These are phyloP conservation scores for Globisporangium spiculum DNA, from an alignment of 352 stramenopile genomes.

Conservation along the genomic window DNA sequence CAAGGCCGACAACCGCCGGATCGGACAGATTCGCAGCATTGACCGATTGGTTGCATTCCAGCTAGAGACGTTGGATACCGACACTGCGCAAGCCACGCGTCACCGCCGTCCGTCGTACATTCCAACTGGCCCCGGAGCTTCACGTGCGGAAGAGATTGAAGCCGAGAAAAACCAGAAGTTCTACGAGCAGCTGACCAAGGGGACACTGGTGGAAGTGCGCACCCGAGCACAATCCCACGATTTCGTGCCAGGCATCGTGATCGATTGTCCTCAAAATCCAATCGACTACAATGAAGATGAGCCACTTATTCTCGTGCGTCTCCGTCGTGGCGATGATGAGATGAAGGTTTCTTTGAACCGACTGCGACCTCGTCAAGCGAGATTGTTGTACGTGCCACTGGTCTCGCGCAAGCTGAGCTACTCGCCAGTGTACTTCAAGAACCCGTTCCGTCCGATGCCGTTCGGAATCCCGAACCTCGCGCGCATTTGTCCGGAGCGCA, in stretches of 20 bases:
- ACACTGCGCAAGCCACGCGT: conserved; percentile 67
- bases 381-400: conserved; percentile 76
- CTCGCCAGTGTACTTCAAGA: conserved; percentile 88
- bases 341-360: conserved; percentile 66
- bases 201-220: conserved; percentile 69
- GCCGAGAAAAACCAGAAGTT: conserved; percentile 35
- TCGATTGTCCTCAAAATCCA: conserved; percentile 37
- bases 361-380: conserved; percentile 63
- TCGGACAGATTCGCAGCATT: conserved; percentile 86
- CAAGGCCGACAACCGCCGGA: conserved; percentile 80
- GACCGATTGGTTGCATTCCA: conserved; percentile 86
- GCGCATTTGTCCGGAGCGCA: conserved; percentile 80
- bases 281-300: conserved; percentile 41
- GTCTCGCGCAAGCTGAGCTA: conserved; percentile 86
- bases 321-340: conserved; percentile 69
- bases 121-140: conserved; percentile 20
- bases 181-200: conserved; percentile 56
- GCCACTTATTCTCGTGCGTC: conserved; percentile 52
- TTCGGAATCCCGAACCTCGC: conserved; percentile 86
- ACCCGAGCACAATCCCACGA: conserved; percentile 68
- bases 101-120: conserved; percentile 78
- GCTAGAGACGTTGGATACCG: conserved; percentile 64
- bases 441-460: conserved; percentile 82
- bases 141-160: conserved; percentile 42
- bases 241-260: conserved; percentile 60